phyloP scores from a whole-genome alignment of 768 basidiomycete genomes.

The Wakefieldia striispora region DNA sequence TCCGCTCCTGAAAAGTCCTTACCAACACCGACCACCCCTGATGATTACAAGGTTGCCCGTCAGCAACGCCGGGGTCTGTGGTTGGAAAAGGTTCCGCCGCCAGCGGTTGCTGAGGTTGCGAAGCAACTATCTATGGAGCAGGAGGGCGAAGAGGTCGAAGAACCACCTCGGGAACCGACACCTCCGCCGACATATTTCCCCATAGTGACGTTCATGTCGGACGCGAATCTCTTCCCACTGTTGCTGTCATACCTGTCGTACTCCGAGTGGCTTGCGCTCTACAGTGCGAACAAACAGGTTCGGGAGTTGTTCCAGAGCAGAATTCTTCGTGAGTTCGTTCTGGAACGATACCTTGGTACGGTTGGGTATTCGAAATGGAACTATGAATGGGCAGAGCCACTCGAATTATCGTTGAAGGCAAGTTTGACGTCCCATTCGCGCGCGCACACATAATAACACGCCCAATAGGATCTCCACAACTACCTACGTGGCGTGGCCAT shows the following conservation, averaged over 20 bases:
- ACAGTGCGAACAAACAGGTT: slow-evolving; percentile 54
- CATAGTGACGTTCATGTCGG: slow-evolving; percentile 52
- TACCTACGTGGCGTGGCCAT: slow-evolving; percentile 80
- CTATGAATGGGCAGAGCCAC: slow-evolving; percentile 52
- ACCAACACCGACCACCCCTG: slow-evolving; percentile 28
- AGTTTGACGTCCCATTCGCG: slow-evolving; percentile 19
- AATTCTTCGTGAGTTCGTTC: slow-evolving; percentile 56
- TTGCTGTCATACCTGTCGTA: slow-evolving; percentile 68
- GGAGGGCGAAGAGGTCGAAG: slow-evolving; percentile 9
- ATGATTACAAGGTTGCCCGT: slow-evolving; percentile 41
- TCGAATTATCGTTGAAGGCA: slow-evolving; percentile 62
- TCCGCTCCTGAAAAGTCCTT: slow-evolving; percentile 3
- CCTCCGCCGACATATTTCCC: slow-evolving; percentile 42
- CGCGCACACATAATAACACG: slow-evolving; percentile 7
- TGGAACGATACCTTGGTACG: slow-evolving; percentile 66
- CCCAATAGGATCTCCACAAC: slow-evolving; percentile 64
- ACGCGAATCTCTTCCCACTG: slow-evolving; percentile 48
- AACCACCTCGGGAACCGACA: slow-evolving; percentile 19
- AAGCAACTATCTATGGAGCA: slow-evolving; percentile 20
- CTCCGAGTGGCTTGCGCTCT: slow-evolving; percentile 66
- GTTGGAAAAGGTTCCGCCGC: slow-evolving; percentile 39
- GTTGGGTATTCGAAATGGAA: slow-evolving; percentile 75
- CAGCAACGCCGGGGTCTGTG: slow-evolving; percentile 39
- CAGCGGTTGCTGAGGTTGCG: slow-evolving; percentile 32
- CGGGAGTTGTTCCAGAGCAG: slow-evolving; percentile 49